Base-by-base conservation (phyloP, 306 rosid genomes). In the Luffa aegyptiaca region DNA sequence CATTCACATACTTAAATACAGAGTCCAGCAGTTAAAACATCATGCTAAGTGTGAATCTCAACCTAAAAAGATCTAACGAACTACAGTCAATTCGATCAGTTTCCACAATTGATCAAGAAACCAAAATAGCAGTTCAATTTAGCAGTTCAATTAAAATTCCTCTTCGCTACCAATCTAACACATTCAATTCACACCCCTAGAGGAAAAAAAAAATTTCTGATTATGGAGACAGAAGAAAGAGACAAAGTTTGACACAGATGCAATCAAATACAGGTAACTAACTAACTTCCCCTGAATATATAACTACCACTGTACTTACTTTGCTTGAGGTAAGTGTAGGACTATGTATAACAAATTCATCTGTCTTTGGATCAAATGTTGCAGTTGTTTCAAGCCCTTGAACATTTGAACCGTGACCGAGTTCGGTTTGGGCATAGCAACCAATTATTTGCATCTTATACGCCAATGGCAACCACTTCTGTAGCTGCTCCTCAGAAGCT, bases 361-460 rank as follows among this genome's bases (percentile, higher is more conserved):
- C 97, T 12, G 93, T 90, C 82, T 88, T 75, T 51, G 93, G 90
- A 86, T 95, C 99, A 85, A 90, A 93, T 76, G 96, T 92, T 80
- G 99, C 99, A 46, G 97, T 95, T 59, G 99, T 95, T 87, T 95
- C 99, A 37, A 95, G 93, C 82, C 99, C 99, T 87, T 92, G 99
- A 82, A 95, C 96, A 85, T 95, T 95, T 78, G 97, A 95, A 74
- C 99, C 99, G 77, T 95, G 99, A 31, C 99, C 99, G 65, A 95
- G 99, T 85, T 95, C 99, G 51, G 99, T 95, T 87, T 95, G 99
- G 41, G 99, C 97, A 89, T 92, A 95, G 91, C 99, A 95, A 83
- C 99, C 99, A 83, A 95, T 89, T 78, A 95, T 92, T 89, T 95
- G 91, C 99, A 95, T 88, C 86, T 83, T 92, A 79, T 93, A 85